Evolutionary conservation across 169 alveolate genomes (phyloP).

Genomic region (Plasmodium vinckei): DNA sequence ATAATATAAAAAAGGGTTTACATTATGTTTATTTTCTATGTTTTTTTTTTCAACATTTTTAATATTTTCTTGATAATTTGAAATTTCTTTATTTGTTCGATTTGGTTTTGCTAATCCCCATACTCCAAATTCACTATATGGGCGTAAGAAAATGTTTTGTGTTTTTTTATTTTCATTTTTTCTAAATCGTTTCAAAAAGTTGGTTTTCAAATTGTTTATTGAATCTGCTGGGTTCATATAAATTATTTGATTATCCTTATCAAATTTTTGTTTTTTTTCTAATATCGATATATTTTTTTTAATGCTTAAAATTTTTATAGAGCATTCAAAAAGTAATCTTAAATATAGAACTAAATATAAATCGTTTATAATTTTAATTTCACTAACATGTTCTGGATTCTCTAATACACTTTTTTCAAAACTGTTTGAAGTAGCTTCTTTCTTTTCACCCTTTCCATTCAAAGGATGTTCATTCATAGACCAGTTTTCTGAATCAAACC

Average conservation of each 20-base stretch:
- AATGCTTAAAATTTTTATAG: slow-evolving; percentile 31
- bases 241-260: slow-evolving; percentile 39
- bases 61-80: too few species aligned
- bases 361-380: slow-evolving; percentile 29
- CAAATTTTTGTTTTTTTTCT: slow-evolving; percentile 40
- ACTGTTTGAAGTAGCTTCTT: not conserved
- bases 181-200: slow-evolving; percentile 31
- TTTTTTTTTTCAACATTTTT: too few species aligned
- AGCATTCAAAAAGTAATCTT: slow-evolving; percentile 42
- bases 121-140: not conserved
- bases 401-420: not conserved
- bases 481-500: not conserved
- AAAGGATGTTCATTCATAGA: not conserved
- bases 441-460: not conserved
- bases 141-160: slow-evolving; percentile 17
- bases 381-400: not conserved
- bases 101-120: not conserved
- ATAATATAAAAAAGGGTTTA: too few species aligned
- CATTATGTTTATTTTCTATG: too few species aligned
- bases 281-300: slow-evolving; percentile 34
- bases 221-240: slow-evolving; percentile 62
- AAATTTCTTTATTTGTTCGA: too few species aligned
- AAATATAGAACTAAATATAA: slow-evolving; percentile 24
- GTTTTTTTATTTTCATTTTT: slow-evolving; percentile 18
- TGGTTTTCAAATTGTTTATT: slow-evolving; percentile 39